Conservation (phyloP, 768 basidiomycete species). For the Porpolomopsis calyptriformis region DNA sequence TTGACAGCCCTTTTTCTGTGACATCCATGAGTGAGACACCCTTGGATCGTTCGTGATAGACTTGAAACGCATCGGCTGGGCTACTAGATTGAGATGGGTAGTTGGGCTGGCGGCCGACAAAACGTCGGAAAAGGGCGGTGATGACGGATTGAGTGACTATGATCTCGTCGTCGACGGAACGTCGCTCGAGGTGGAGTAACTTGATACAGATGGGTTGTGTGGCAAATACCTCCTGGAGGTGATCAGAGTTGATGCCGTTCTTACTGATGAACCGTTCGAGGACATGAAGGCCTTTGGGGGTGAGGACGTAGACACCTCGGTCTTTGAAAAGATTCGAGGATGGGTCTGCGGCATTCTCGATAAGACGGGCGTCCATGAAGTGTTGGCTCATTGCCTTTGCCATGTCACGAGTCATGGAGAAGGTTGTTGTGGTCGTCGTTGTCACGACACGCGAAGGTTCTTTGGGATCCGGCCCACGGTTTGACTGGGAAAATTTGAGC, state of each 20-base stretch:
- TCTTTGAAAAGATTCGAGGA: slow-evolving; percentile 90
- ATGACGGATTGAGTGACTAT: slow-evolving; percentile 91
- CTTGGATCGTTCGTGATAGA: slow-evolving; percentile 72
- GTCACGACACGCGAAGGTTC: slow-evolving; percentile 97
- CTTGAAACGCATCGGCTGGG: slow-evolving; percentile 50
- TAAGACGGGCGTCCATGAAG: slow-evolving; percentile 97
- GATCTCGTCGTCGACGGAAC: slow-evolving; percentile 91
- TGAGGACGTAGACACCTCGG: slow-evolving; percentile 89
- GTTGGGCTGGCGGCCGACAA: slow-evolving; percentile 82
- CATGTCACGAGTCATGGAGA: slow-evolving; percentile 99
- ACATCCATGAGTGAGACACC: slow-evolving; percentile 64
- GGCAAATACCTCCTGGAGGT: slow-evolving; percentile 80
- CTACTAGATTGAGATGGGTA: slow-evolving; percentile 42
- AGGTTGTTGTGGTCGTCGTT: slow-evolving; percentile 98
- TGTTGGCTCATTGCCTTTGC: slow-evolving; percentile 99
- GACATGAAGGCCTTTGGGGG: slow-evolving; percentile 96
- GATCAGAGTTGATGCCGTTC: slow-evolving; percentile 95
- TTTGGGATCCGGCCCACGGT: slow-evolving; percentile 95
- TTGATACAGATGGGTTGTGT: slow-evolving; percentile 96
- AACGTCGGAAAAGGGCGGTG: slow-evolving; percentile 91
- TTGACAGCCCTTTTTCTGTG: slow-evolving; percentile 50
- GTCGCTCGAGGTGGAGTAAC: slow-evolving; percentile 90
- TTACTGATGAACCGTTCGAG: slow-evolving; percentile 99
- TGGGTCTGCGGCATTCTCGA: slow-evolving; percentile 93
- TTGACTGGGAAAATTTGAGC: slow-evolving; percentile 98